A percentile compares a stretch with the other conserved stretches of the same genome.
phyloP scores from a whole-genome alignment of 2,329 filamentous ascomycete genomes.

The Colletotrichum sp. region DNA sequence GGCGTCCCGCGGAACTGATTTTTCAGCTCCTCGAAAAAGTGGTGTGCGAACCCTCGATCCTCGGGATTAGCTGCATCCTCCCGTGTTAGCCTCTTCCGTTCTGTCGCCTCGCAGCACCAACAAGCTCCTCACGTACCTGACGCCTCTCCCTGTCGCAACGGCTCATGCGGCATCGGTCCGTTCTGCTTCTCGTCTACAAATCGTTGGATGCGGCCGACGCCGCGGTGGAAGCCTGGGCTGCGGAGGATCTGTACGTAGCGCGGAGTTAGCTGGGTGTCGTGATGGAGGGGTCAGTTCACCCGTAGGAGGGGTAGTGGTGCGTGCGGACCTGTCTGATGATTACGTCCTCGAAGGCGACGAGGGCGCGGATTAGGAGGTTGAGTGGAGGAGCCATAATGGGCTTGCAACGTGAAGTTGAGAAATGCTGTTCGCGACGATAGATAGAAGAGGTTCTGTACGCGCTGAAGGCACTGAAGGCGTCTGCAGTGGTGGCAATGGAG shows the following conservation, averaged over 20 bases:
- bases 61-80: conserved; percentile 1
- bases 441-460: background rate
- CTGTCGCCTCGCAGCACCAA: background rate
- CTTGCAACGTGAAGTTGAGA: background rate
- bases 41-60: conserved; percentile 26
- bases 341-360: conserved; percentile 18
- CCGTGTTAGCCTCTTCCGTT: background rate
- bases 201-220: conserved; percentile 57
- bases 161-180: conserved; percentile 56
- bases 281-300: background rate
- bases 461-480: background rate
- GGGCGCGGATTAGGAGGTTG: conserved; percentile 6
- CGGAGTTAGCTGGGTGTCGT: background rate
- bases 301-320: background rate
- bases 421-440: background rate
- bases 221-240: conserved; percentile 56
- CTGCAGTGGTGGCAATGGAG: background rate
- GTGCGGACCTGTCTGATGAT: conserved; percentile 13
- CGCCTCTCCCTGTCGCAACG: conserved; percentile 56
- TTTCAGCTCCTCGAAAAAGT: conserved; percentile 57
- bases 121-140: conserved; percentile 40
- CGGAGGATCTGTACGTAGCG: conserved; percentile 49
- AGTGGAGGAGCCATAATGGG: conserved; percentile 6
- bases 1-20: conserved; percentile 54
- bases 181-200: conserved; percentile 52